A percentile compares a stretch with the other conserved stretches of the same genome.
Evolutionary conservation across 2,329 filamentous ascomycete genomes (phyloP).

Genomic region (Pezicula radicicola): DNA sequence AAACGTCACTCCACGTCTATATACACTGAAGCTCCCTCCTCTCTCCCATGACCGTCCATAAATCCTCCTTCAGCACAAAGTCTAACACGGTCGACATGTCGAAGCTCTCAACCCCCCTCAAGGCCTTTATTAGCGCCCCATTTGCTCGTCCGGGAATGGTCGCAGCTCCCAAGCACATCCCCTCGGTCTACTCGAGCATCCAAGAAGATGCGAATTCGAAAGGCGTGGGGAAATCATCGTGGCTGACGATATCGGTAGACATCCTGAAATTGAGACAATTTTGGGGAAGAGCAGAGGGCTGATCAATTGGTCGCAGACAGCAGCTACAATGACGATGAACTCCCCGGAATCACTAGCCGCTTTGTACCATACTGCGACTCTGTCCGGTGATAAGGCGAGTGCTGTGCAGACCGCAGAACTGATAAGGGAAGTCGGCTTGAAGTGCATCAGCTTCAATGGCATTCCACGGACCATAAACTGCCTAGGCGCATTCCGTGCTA

Average conservation of each 20-base stretch:
- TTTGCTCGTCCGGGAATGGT: constrained; percentile 64
- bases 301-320: constrained; percentile 49
- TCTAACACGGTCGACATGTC: constrained; percentile 48
- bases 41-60: not conserved
- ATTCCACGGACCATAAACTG: constrained; percentile 77
- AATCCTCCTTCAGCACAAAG: not conserved
- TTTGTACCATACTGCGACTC: constrained; percentile 34
- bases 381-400: constrained; percentile 18
- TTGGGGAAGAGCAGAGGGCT: constrained; percentile 2
- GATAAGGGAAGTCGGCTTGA: constrained; percentile 72
- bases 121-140: constrained; percentile 70
- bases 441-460: constrained; percentile 78
- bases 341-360: constrained; percentile 70
- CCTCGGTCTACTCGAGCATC: constrained; percentile 61
- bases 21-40: not conserved
- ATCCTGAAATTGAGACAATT: not conserved
- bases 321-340: constrained; percentile 83
- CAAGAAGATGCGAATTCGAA: constrained; percentile 59
- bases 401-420: constrained; percentile 52
- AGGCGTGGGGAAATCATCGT: constrained; percentile 60
- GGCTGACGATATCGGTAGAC: constrained; percentile 63
- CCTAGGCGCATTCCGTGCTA: constrained; percentile 66
- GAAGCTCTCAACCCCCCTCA: constrained; percentile 68
- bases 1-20: too few relatives aligned
- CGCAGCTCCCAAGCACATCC: constrained; percentile 60